A percentile compares a stretch with the other conserved stretches of the same genome.
phyloP scores from a whole-genome alignment of 345 rosid genomes.

The Brassica nigra region DNA sequence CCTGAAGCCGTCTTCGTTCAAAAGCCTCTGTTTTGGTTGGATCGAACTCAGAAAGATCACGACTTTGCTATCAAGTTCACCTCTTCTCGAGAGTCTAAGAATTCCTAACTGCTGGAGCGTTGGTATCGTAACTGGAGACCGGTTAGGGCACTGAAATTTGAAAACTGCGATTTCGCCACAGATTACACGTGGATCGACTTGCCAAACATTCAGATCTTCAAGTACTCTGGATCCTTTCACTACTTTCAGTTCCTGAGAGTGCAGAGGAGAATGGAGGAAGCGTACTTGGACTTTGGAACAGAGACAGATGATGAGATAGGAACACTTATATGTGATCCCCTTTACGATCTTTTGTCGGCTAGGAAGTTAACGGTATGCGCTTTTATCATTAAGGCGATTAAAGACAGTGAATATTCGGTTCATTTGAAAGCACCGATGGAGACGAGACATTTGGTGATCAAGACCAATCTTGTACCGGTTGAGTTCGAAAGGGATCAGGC shows the following conservation, averaged over 20 bases:
- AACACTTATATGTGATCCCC: background rate
- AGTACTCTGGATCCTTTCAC: background rate
- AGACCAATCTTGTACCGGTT: too few species aligned
- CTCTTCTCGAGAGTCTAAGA: conserved; percentile 39
- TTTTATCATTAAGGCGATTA: background rate
- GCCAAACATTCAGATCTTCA: conserved; percentile 3
- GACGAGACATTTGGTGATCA: too few species aligned
- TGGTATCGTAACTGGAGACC: background rate
- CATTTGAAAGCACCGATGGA: background rate
- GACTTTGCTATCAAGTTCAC: conserved; percentile 24
- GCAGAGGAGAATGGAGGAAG: background rate
- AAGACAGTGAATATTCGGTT: background rate
- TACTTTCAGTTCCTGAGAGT: background rate
- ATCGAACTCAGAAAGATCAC: background rate
- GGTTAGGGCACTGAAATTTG: conserved; percentile 33
- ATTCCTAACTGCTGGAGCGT: conserved; percentile 48
- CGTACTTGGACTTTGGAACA: background rate
- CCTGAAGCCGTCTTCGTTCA: background rate
- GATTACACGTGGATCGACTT: background rate
- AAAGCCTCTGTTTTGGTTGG: conserved; percentile 43
- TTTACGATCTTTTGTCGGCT: background rate
- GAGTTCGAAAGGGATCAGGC: too few species aligned
- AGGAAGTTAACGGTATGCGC: background rate
- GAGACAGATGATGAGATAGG: background rate
- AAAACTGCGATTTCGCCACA: conserved; percentile 30